Evolutionary conservation across 331 rosid genomes (phyloP), one percentile per base, ranked within the genome.

Genomic region (Quercus phellos): DNA sequence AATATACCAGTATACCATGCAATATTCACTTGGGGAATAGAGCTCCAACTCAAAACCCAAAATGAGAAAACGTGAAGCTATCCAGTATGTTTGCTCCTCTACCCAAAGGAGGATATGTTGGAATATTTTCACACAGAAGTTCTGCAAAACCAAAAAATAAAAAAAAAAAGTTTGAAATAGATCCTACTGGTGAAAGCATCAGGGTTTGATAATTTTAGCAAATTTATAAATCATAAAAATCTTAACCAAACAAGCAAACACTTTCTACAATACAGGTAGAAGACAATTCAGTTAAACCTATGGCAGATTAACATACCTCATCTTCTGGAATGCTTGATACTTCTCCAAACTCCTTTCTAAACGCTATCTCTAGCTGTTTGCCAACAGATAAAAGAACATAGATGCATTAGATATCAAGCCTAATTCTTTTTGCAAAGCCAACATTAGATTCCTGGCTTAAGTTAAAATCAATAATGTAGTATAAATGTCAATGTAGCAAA

Each of bases 1-100:
- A 42, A 92, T 87, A 72, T 94, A 92, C 98, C 98, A 94, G 84
- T 94, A 94, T 51, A 90, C 97, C 98, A 94, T 94, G 89, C 97
- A 92, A 86, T 92, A 94, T 82, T 94, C 97, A 85, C 90, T 86
- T n/a, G 86, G 82, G 19, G 97, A 86, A 78, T 94, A 94, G 22
- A 94, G 95, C 82, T 94, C 97, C 85, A 94, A 77, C 72, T 94
- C 98, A 77, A 94, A 94, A 78, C 98, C 98, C 85, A 94, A 85
- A 73, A 85, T 82, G 79, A 94, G 95, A 87, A 94, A 94, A 58
- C 94, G 98, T 19, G 83, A 85, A 78, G 98, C 96, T 84, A 92
- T 90, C 98, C 98, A 94, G 75, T 89, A 92, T 66, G 95, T 94
- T 89, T 92, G 92, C 90, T 92, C 97, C 77, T 94, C 98, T 82